These are phyloP conservation scores for Dryas alaskensis DNA, from an alignment of 306 rosid genomes.

Conservation along the genomic window DNA sequence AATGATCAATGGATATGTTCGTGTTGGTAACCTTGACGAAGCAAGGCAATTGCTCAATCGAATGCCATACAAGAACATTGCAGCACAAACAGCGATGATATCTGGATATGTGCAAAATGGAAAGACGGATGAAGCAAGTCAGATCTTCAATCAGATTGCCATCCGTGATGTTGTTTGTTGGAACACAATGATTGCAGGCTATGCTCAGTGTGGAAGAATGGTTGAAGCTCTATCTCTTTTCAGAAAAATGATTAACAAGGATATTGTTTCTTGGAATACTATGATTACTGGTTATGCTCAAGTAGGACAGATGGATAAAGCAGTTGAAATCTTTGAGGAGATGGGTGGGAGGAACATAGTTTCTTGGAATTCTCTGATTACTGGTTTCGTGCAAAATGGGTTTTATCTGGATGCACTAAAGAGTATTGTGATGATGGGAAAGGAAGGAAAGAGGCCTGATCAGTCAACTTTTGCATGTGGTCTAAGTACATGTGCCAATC, in stretches of 20 bases:
- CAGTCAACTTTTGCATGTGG: slow-evolving; percentile 64
- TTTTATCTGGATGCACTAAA: slow-evolving; percentile 58
- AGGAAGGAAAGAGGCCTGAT: slow-evolving; percentile 57
- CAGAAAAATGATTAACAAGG: slow-evolving; percentile 57
- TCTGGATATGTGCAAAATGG: slow-evolving; percentile 59
- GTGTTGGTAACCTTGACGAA: slow-evolving; percentile 59
- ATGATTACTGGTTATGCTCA: slow-evolving; percentile 75
- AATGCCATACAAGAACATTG: slow-evolving; percentile 69
- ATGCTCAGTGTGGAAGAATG: slow-evolving; percentile 63
- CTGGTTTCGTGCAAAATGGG: slow-evolving; percentile 66
- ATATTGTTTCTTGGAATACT: slow-evolving; percentile 71
- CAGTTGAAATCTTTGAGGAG: slow-evolving; percentile 43
- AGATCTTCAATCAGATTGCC: slow-evolving; percentile 49
- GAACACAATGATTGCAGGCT: slow-evolving; percentile 83
- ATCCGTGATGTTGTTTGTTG: slow-evolving; percentile 61
- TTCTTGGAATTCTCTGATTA: slow-evolving; percentile 77
- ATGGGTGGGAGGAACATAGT: slow-evolving; percentile 54
- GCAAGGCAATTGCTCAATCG: slow-evolving; percentile 51
- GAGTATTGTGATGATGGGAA: slow-evolving; percentile 49
- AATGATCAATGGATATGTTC: slow-evolving; percentile 63
- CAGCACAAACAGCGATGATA: slow-evolving; percentile 76
- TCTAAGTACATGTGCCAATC: slow-evolving; percentile 72
- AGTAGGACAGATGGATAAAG: slow-evolving; percentile 64
- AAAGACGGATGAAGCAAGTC: slow-evolving; percentile 62
- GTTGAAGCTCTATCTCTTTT: slow-evolving; percentile 58